phyloP scores from a whole-genome alignment of 345 rosid genomes.

The Rubroshorea leprosula region DNA sequence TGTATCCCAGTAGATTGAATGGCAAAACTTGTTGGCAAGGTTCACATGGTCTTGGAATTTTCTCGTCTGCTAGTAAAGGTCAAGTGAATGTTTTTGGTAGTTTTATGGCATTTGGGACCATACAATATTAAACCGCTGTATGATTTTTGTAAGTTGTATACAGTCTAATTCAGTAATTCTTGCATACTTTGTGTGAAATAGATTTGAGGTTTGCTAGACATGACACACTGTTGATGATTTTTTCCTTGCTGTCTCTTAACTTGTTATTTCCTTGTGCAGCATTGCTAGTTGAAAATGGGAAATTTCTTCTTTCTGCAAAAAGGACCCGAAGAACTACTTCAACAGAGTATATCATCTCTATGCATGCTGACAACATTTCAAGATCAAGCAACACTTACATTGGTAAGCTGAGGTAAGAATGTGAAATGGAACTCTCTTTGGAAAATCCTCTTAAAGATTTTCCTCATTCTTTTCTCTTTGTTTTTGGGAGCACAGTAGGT shows the following conservation, averaged over 20 bases:
- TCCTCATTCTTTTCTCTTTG: no score
- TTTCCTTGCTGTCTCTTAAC: not conserved
- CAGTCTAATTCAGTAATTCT: not conserved
- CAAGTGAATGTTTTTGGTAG: not conserved
- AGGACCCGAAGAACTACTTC: slow-evolving; percentile 57
- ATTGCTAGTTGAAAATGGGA: slow-evolving; percentile 57
- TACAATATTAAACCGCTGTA: no score
- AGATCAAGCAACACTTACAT: slow-evolving; percentile 59
- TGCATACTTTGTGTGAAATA: no score
- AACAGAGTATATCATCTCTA: slow-evolving; percentile 63
- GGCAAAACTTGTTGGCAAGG: no score
- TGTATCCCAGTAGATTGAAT: no score
- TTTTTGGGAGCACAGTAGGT: no score
- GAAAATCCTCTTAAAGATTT: no score
- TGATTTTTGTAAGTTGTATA: no score
- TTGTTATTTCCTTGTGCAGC: slow-evolving; percentile 23
- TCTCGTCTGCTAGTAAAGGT: not conserved
- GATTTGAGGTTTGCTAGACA: no score
- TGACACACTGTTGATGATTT: no score
- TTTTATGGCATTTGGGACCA: no score
- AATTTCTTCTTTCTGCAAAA: slow-evolving; percentile 71
- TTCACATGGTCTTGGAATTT: no score
- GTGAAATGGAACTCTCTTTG: not conserved
- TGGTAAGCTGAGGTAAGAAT: slow-evolving; percentile 57
- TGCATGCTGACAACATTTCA: slow-evolving; percentile 66